A percentile compares a stretch with the other conserved stretches of the same genome.
Evolutionary conservation across 805 yeast species (phyloP).

Genomic region (Metschnikowia aberdeeniae): DNA sequence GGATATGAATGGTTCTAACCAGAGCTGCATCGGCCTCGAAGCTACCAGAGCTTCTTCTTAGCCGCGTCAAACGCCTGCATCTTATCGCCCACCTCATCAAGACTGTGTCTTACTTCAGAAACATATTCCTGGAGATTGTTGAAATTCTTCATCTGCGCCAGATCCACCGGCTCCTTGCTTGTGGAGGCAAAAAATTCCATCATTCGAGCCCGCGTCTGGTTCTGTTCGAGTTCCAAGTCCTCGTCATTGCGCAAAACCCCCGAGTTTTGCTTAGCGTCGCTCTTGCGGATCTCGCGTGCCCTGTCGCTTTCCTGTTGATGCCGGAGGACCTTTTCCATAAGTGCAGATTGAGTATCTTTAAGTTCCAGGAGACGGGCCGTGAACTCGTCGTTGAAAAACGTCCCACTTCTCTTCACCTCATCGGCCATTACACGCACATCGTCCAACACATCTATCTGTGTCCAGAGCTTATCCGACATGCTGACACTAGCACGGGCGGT

Average conservation of each 20-base stretch:
- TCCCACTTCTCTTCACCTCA: conserved; percentile 39
- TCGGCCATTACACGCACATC: conserved; percentile 64
- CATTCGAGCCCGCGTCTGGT: conserved; percentile 14
- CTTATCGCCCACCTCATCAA: conserved; percentile 51
- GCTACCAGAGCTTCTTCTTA: conserved; percentile 41
- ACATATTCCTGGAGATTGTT: conserved; percentile 48
- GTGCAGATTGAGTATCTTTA: conserved; percentile 49
- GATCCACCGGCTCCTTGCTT: conserved; percentile 15
- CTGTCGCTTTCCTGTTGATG: conserved; percentile 21
- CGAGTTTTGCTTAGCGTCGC: conserved; percentile 9
- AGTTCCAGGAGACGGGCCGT: conserved; percentile 48
- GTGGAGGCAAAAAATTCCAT: conserved; percentile 15
- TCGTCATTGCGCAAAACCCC: conserved; percentile 5
- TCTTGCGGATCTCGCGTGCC: conserved; percentile 15
- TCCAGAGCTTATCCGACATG: conserved; percentile 76
- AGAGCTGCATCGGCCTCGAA: background rate
- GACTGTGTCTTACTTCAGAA: conserved; percentile 42
- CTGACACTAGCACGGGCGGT: conserved; percentile 57
- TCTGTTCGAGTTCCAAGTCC: conserved; percentile 11
- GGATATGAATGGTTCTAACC: too few species aligned
- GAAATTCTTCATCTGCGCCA: conserved; percentile 38
- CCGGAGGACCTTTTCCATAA: conserved; percentile 31
- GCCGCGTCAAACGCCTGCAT: conserved; percentile 45
- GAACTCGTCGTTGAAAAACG: conserved; percentile 52
- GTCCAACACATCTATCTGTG: conserved; percentile 80